Evolutionary conservation across 2,329 filamentous ascomycete species (phyloP).

Genomic region (Cercospora berteroae): DNA sequence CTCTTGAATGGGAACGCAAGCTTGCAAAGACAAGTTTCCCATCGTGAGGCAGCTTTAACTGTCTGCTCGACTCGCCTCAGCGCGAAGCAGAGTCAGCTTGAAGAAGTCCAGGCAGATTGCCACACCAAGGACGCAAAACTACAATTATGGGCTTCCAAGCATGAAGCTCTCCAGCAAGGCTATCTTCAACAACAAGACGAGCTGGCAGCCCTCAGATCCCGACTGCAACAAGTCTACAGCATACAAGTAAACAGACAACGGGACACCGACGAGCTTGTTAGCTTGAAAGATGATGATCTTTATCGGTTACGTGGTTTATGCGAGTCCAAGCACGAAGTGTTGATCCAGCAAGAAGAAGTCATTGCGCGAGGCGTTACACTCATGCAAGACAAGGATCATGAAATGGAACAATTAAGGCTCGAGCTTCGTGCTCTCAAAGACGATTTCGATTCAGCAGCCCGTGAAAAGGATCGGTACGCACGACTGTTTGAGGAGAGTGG

Average conservation of each 20-base stretch:
- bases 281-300: slow-evolving; percentile 23
- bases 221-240: slow-evolving; percentile 13
- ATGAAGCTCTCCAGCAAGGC: slow-evolving; percentile 13
- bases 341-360: slow-evolving; percentile 29
- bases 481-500: slow-evolving; percentile 23
- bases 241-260: slow-evolving; percentile 16
- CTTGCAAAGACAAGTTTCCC: slow-evolving; percentile 11
- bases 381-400: slow-evolving; percentile 25
- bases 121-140: slow-evolving; percentile 15
- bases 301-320: slow-evolving; percentile 25
- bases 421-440: slow-evolving; percentile 20
- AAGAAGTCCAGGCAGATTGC: slow-evolving; percentile 6
- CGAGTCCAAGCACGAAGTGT: slow-evolving; percentile 29
- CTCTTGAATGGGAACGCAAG: slow-evolving; percentile 10
- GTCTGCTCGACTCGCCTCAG: slow-evolving; percentile 7
- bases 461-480: neutral
- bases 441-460: slow-evolving; percentile 12
- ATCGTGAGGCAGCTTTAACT: slow-evolving; percentile 13
- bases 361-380: slow-evolving; percentile 28
- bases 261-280: slow-evolving; percentile 19
- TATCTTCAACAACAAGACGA: slow-evolving; percentile 16
- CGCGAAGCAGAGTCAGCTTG: slow-evolving; percentile 14
- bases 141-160: slow-evolving; percentile 9
- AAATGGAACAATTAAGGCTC: slow-evolving; percentile 23
- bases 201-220: slow-evolving; percentile 12